Percentiles rank a stretch among this genome's conserved stretches.
Conservation (phyloP, 768 basidiomycete species). For the Leucocoprinus leucothites region DNA sequence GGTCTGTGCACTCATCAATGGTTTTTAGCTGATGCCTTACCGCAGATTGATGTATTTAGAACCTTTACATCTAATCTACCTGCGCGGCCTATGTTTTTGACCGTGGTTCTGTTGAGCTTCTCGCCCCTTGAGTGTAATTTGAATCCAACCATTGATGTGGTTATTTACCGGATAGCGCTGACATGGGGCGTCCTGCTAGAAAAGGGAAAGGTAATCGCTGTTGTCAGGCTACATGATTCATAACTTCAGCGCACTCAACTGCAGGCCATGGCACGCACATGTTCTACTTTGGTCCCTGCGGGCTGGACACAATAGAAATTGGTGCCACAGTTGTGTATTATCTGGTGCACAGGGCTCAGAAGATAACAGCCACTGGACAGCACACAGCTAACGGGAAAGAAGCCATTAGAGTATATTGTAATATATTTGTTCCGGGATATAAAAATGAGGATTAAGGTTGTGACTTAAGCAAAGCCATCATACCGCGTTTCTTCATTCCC, state of each 20-base stretch:
- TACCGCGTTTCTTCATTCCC: constrained; percentile 30
- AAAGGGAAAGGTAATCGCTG: constrained; percentile 2
- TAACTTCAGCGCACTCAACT: neutral
- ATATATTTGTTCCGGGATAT: constrained; percentile 50
- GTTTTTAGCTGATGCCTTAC: constrained; percentile 8
- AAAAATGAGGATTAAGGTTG: constrained; percentile 33
- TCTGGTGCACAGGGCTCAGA: neutral
- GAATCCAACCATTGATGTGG: neutral
- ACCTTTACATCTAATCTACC: neutral
- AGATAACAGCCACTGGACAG: neutral
- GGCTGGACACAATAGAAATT: neutral
- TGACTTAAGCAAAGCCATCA: constrained; percentile 29
- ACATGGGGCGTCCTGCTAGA: neutral
- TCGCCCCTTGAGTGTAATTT: neutral
- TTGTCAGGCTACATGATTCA: constrained; percentile 4
- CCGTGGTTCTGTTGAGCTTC: constrained; percentile 1
- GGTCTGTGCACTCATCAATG: constrained; percentile 1
- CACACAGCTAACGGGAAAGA: neutral
- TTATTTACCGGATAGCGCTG: neutral
- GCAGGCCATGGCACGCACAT: neutral
- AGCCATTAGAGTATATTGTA: constrained; percentile 33
- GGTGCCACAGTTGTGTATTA: neutral
- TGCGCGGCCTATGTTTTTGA: neutral
- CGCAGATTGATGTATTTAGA: constrained; percentile 10
- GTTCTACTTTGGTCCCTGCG: neutral